Percentiles rank a stretch among this genome's conserved stretches.
phyloP scores from a whole-genome alignment of 257 asterid species.

The Rubia yunnanensis region DNA sequence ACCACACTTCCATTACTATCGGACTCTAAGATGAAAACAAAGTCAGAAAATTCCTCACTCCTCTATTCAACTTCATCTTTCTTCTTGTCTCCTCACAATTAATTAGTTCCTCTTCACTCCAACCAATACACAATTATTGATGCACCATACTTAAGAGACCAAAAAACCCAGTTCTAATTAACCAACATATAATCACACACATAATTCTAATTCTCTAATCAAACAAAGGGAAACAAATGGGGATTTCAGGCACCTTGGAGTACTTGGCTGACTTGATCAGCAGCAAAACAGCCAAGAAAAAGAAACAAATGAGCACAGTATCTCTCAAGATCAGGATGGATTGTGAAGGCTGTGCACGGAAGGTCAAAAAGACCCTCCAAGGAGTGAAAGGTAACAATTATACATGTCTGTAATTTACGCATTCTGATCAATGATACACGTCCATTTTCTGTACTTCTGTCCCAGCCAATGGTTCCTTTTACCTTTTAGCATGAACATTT shows the following conservation, averaged over 20 bases:
- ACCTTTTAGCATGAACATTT: no score
- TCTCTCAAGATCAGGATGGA: conserved; percentile 72
- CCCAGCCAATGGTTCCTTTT: no score
- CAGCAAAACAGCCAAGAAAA: conserved; percentile 51
- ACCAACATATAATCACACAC: background rate
- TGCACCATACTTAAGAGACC: no score
- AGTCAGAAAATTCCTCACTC: background rate
- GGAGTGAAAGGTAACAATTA: conserved; percentile 48
- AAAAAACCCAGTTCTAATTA: no score
- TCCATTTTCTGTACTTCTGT: no score
- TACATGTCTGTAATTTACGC: background rate
- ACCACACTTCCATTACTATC: background rate
- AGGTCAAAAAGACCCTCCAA: conserved; percentile 51
- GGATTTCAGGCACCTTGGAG: conserved; percentile 69
- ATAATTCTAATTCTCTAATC: no score
- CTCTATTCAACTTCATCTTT: background rate
- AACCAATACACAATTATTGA: background rate
- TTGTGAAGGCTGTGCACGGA: conserved; percentile 79
- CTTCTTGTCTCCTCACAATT: background rate
- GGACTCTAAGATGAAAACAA: background rate
- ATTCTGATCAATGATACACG: no score
- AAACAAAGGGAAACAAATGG: conserved; percentile 32
- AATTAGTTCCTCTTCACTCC: background rate
- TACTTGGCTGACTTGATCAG: conserved; percentile 53
- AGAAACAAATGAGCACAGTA: conserved; percentile 47